Evolutionary conservation across 108 stramenopile species (phyloP).

Genomic region (Cyclotella cryptica): DNA sequence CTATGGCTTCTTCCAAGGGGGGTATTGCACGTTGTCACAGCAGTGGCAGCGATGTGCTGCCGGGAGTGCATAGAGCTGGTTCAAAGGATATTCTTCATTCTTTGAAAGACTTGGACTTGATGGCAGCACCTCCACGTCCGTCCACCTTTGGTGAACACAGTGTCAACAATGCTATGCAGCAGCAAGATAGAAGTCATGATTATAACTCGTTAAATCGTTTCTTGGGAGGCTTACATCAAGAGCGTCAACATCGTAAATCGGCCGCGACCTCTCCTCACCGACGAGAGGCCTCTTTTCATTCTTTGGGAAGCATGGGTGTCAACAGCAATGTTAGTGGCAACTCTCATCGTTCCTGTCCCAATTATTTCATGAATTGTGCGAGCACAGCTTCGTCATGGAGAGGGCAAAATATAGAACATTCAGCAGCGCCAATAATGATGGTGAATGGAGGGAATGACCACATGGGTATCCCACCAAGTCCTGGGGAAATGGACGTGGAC

Average conservation of each 20-base stretch:
- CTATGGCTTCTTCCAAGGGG: background rate
- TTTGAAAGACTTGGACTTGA: background rate
- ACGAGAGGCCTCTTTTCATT: slow-evolving; percentile 21
- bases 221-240: slow-evolving; percentile 11
- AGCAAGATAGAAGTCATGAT: background rate
- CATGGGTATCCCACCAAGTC: background rate
- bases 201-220: slow-evolving; percentile 10
- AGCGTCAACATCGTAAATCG: slow-evolving; percentile 17
- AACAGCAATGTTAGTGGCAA: slow-evolving; percentile 7
- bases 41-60: background rate
- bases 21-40: background rate
- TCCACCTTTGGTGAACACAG: background rate
- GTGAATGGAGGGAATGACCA: background rate
- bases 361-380: background rate
- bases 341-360: slow-evolving; percentile 18
- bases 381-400: background rate
- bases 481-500: slow-evolving; percentile 15
- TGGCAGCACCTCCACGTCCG: background rate
- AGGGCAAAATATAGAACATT: background rate
- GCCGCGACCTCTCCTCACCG: background rate
- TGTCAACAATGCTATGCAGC: slow-evolving; percentile 1
- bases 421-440: background rate
- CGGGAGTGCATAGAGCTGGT: background rate
- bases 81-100: background rate
- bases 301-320: slow-evolving; percentile 10